Evolutionary conservation across 257 asterid genomes (phyloP).

Genomic region (Pogostemon cablin): DNA sequence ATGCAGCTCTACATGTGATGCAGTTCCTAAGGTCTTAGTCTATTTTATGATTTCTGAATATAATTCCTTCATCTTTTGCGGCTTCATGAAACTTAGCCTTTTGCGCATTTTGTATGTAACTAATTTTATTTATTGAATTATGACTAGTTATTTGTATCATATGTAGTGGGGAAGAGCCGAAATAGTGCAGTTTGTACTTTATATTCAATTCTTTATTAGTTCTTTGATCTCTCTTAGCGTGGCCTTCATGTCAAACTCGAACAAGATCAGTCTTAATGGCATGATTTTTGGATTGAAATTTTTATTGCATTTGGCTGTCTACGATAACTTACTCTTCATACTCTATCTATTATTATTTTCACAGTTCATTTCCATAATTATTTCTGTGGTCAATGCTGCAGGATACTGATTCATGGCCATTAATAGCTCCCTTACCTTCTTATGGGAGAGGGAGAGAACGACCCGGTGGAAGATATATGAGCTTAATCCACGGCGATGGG

Average conservation of each 20-base stretch:
- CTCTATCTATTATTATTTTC: neutral
- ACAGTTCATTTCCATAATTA: neutral
- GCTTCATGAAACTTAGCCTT: too few relatives aligned
- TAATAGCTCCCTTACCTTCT: slow-evolving; percentile 70
- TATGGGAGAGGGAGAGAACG: slow-evolving; percentile 74
- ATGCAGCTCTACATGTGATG: neutral
- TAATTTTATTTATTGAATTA: neutral
- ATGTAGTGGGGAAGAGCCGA: neutral
- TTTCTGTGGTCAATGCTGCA: slow-evolving; percentile 38
- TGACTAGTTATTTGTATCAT: neutral
- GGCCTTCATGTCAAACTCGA: neutral
- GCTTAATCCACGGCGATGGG: slow-evolving; percentile 64
- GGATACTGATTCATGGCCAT: slow-evolving; percentile 63
- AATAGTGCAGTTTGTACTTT: neutral
- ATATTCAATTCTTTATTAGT: neutral
- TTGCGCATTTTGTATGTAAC: neutral
- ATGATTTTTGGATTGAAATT: neutral
- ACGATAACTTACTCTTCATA: neutral
- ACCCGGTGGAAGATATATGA: slow-evolving; percentile 67
- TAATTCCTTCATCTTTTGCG: too few relatives aligned
- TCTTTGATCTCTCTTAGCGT: neutral
- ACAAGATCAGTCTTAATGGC: neutral
- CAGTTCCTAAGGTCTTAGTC: too few relatives aligned
- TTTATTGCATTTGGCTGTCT: neutral
- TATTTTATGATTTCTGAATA: too few relatives aligned